Conservation (phyloP, 768 basidiomycete species). For the Hygrophorus russula region DNA sequence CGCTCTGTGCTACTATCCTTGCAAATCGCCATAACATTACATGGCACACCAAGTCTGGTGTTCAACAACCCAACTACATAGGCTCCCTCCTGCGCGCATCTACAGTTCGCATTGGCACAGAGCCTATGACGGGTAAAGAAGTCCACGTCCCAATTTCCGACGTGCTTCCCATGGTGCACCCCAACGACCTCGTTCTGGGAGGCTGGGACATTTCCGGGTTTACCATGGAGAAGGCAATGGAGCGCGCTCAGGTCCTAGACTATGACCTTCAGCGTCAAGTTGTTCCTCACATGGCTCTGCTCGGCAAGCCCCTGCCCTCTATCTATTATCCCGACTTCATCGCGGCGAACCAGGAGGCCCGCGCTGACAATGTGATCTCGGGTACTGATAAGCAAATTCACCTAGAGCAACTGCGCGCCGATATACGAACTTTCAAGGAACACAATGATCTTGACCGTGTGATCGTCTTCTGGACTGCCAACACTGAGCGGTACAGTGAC, state of each 20-base stretch:
- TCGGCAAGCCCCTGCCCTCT: constrained; percentile 81
- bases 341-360: constrained; percentile 92
- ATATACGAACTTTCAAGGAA: constrained; percentile 88
- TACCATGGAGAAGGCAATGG: constrained; percentile 86
- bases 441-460: constrained; percentile 76
- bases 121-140: constrained; percentile 74
- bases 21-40: constrained; percentile 91
- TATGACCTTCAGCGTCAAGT: constrained; percentile 97
- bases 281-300: constrained; percentile 67
- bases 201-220: constrained; percentile 95
- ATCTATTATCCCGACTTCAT: constrained; percentile 98
- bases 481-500: constrained; percentile 96
- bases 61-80: constrained; percentile 95
- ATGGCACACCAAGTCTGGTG: constrained; percentile 89
- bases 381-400: constrained; percentile 84
- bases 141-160: constrained; percentile 88
- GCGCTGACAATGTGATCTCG: constrained; percentile 87
- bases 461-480: constrained; percentile 97
- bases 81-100: constrained; percentile 94
- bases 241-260: constrained; percentile 85
- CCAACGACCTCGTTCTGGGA: constrained; percentile 93
- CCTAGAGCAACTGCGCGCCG: constrained; percentile 83
- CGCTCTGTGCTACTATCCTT: constrained; percentile 86
- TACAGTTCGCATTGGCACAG: constrained; percentile 83
- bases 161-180: constrained; percentile 94